These are phyloP conservation scores for Termitomyces sp. DNA, from an alignment of 768 basidiomycete species.

Conservation along the genomic window DNA sequence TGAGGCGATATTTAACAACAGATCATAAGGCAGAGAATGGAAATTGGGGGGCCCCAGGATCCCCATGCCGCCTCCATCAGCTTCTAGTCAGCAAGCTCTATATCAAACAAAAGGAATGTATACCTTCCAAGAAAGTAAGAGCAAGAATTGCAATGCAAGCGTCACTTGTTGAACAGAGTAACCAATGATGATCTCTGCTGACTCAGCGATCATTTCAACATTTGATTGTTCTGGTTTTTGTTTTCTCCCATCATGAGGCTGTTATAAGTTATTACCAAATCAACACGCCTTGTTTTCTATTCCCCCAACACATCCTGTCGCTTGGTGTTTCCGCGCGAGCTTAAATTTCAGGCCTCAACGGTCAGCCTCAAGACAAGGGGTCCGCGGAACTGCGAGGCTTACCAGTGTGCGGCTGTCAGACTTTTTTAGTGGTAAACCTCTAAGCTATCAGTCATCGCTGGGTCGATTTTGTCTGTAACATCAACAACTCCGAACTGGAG, in stretches of 20 bases:
- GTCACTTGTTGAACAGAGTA: not conserved
- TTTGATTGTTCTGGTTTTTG: not conserved
- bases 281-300: not conserved
- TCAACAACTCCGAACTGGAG: not conserved
- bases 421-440: not conserved
- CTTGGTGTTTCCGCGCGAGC: no score
- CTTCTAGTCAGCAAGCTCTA: not conserved
- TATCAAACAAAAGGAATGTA: not conserved
- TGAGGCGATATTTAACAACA: constrained; percentile 61
- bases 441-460: not conserved
- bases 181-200: not conserved
- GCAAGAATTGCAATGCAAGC: not conserved
- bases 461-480: not conserved
- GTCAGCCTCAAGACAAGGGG: not conserved
- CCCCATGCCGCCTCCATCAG: not conserved
- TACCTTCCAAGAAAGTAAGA: not conserved
- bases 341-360: no score
- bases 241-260: not conserved
- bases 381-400: not conserved
- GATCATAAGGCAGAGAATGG: constrained; percentile 58
- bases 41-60: constrained; percentile 14
- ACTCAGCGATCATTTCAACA: not conserved
- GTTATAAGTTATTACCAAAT: not conserved
- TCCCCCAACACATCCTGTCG: no score
- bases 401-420: not conserved